Base-by-base conservation (phyloP, 768 basidiomycete genomes). In the Lactarius vividus region DNA sequence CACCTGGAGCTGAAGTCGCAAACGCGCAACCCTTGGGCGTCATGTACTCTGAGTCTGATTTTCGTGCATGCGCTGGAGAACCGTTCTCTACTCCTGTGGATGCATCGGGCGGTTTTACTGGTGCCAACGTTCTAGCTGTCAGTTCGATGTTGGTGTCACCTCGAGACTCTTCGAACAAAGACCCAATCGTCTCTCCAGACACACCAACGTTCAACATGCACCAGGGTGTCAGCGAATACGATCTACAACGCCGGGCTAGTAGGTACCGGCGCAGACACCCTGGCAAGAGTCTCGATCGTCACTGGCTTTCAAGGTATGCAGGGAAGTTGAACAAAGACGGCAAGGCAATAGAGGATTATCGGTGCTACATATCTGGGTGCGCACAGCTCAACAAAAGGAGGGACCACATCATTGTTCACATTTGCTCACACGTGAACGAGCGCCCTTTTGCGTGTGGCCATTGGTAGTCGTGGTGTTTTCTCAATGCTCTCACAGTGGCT, bases 321-420 rank as follows among this genome's bases (percentile, higher is more conserved):
- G 89, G 89, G 35, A 85, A 85, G 69, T 75, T 91, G 40, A 84
- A 88, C 9, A 73, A 76, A 20, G 77, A 78, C 40, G 89, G 88
- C 8, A 82, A 85, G 70, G 78, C 83, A 13, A 73, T 86, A 23
- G 77, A 81, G 11, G 84, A 88, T 49, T 90, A 83, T 69, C 81
- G 88, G 42, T 91, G 89, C 71, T 91, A 91, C 70, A 77, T 91
- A 49, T 69, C 78, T 26, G 88, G 86, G 9, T 91, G 89, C 73
- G 74, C 78, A 31, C 88, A 91, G 72, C 79, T 77, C 62, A 91
- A 91, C 78, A 89, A 86, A 74, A 80, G 89, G 63, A 79, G 85
- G 62, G 89, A 91, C 72, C 89, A 91, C 68, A 91, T 91, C 67
- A 73, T 89, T 35, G 88, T 88, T 42, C 89, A 91, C 66, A 82